Conservation (phyloP, 2,329 filamentous ascomycete species). For the Penicillium sp. region DNA sequence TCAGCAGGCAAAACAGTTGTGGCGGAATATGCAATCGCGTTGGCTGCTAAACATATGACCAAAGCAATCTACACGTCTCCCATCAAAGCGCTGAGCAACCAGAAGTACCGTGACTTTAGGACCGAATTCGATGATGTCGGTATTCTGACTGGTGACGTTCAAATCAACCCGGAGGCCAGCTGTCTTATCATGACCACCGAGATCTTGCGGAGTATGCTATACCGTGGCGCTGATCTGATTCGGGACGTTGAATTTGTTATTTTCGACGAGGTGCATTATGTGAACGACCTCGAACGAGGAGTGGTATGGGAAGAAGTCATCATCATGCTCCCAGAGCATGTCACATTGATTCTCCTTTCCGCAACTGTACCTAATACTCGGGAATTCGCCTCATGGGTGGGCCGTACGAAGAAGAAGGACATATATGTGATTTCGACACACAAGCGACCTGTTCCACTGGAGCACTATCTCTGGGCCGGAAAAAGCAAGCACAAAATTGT, state of each 20-base stretch:
- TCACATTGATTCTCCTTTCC: constrained; percentile 90
- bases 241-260: constrained; percentile 98
- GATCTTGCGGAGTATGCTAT: constrained; percentile 96
- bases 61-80: constrained; percentile 99
- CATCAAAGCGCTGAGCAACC: constrained; percentile 97
- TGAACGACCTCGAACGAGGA: constrained; percentile 91
- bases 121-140: constrained; percentile 91
- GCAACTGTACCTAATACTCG: constrained; percentile 97
- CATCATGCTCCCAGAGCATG: constrained; percentile 97
- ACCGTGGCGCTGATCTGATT: constrained; percentile 91
- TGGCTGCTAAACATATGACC: constrained; percentile 98
- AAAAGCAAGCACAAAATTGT: constrained; percentile 95
- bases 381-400: constrained; percentile 98
- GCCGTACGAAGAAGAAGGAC: constrained; percentile 95
- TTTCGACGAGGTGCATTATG: constrained; percentile 98
- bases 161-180: constrained; percentile 95
- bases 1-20: constrained; percentile 98
- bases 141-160: constrained; percentile 94
- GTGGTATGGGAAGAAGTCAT: constrained; percentile 99
- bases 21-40: constrained; percentile 93
- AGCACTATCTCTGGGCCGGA: constrained; percentile 94
- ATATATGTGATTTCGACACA: constrained; percentile 98
- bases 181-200: constrained; percentile 99
- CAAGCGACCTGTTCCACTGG: constrained; percentile 89
- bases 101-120: constrained; percentile 96